Percentiles rank a stretch among this genome's conserved stretches.
Evolutionary conservation across 2,329 filamentous ascomycete species (phyloP).

Genomic region (Fusarium sp.): DNA sequence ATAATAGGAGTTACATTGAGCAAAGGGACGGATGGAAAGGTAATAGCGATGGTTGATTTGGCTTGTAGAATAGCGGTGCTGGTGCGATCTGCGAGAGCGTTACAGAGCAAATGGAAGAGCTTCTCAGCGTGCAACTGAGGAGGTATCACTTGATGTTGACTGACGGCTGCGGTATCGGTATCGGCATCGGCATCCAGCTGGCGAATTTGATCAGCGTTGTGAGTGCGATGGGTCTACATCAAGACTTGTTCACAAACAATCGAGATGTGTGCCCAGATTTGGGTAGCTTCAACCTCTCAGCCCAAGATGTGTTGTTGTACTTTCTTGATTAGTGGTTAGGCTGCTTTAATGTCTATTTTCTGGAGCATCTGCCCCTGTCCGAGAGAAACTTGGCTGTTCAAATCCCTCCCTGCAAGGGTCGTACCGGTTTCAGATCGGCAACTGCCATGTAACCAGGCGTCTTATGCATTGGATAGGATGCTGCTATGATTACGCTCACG

Average conservation of each 20-base stretch:
- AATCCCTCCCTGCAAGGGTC: constrained; percentile 29
- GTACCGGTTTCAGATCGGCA: constrained; percentile 29
- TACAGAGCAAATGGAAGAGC: constrained; percentile 21
- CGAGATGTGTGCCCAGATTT: no score
- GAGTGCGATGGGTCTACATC: background rate
- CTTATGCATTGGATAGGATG: background rate
- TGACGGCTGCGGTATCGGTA: background rate
- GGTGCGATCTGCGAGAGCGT: constrained; percentile 24
- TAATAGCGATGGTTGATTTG: constrained; percentile 34
- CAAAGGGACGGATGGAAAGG: background rate
- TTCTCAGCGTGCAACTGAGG: background rate
- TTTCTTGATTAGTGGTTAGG: no score
- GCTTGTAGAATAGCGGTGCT: constrained; percentile 30
- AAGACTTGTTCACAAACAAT: no score
- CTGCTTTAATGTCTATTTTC: no score
- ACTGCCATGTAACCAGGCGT: background rate
- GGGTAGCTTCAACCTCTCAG: no score
- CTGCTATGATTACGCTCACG: background rate
- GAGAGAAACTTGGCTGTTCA: constrained; percentile 10
- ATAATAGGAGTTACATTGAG: constrained; percentile 24
- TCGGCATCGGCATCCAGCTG: background rate
- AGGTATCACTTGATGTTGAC: background rate
- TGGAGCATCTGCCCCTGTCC: background rate
- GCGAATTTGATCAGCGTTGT: constrained; percentile 2
- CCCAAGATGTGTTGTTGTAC: no score